Conservation (phyloP, 1,284 basidiomycete species). For the Mycosarcoma maydis region DNA sequence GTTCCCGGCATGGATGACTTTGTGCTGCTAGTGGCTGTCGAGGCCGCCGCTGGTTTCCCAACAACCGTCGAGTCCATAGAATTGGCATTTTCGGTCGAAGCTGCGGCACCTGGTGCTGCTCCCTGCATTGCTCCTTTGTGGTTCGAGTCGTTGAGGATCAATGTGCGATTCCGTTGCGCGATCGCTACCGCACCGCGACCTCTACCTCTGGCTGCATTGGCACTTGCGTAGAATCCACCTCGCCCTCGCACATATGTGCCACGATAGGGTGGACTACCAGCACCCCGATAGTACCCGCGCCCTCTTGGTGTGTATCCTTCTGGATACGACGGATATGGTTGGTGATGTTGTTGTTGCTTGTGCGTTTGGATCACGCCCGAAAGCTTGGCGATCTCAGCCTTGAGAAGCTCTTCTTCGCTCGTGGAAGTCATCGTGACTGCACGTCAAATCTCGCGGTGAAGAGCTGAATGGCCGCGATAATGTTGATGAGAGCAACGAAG, state of each 20-base stretch:
- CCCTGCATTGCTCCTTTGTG: background rate
- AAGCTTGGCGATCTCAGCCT: constrained; percentile 61
- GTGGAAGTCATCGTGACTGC: constrained; percentile 22
- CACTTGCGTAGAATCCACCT: constrained; percentile 10
- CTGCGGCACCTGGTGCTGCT: background rate
- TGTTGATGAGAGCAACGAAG: background rate
- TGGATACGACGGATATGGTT: constrained; percentile 6
- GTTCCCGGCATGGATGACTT: background rate
- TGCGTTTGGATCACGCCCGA: constrained; percentile 58
- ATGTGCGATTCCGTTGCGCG: constrained; percentile 40
- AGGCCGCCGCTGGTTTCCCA: background rate
- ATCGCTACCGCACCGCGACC: constrained; percentile 22
- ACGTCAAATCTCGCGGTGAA: too few relatives aligned
- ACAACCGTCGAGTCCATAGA: too few relatives aligned
- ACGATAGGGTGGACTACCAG: constrained; percentile 12
- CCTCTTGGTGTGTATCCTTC: constrained; percentile 11
- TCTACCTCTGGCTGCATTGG: constrained; percentile 16
- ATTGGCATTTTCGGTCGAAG: background rate
- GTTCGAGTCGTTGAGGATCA: constrained; percentile 41
- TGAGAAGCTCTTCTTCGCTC: constrained; percentile 52
- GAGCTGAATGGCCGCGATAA: too few relatives aligned
- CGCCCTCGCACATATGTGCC: constrained; percentile 7
- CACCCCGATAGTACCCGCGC: constrained; percentile 11
- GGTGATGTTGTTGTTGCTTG: constrained; percentile 27
- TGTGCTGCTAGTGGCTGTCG: background rate